Evolutionary conservation across 2,329 filamentous ascomycete genomes (phyloP), one percentile per base, ranked within the genome.

Genomic region (Aureobasidium leucospermi): DNA sequence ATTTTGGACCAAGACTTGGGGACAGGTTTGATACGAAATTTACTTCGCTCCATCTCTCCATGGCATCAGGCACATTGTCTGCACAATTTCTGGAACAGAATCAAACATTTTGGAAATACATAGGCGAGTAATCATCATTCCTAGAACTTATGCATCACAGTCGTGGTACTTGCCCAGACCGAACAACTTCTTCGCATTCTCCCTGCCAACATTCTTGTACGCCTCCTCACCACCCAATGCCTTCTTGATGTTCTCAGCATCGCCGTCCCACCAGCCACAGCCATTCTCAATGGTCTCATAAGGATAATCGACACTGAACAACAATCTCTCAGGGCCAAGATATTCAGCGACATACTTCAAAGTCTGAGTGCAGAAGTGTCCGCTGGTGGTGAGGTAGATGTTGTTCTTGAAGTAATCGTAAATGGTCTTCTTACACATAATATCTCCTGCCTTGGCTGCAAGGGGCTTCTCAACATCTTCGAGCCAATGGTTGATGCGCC

Each of bases 311-410:
- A 70, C 67, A 1, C 63, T 65, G 63, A 68, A 70, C 34, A 70
- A 48, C 29, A 70, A 67, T 28, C 67, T 60, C 23, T 66, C 64
- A 3, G 59, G 64, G 7, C 79, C 75, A 31, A 83, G 70, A 63
- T 81, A 75, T 19, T 73, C 71, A 19, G 79, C 71, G 47, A 76
- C 77, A 56, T 75, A 83, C 62, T 81, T 72, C 46, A 83, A 67
- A 0, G 79, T 80, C 1, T 76, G 69, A 0, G 79, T 82, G 0
- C 78, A 82, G 64, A 83, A 84, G 66, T 83, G 78, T 0, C 81
- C 81, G 59, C 74, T 77, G 0, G 81, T 83, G 3, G 81, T 84
- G 63, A 83, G 77, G 78, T 78, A 84, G 60, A 84, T 71, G 67
- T 83, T 83, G 41, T 76, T 64, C 23, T 72, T 73, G 68, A 83